These are phyloP conservation scores for Boletus rufocinnamomeus DNA, from an alignment of 768 basidiomycete species.

Conservation along the genomic window DNA sequence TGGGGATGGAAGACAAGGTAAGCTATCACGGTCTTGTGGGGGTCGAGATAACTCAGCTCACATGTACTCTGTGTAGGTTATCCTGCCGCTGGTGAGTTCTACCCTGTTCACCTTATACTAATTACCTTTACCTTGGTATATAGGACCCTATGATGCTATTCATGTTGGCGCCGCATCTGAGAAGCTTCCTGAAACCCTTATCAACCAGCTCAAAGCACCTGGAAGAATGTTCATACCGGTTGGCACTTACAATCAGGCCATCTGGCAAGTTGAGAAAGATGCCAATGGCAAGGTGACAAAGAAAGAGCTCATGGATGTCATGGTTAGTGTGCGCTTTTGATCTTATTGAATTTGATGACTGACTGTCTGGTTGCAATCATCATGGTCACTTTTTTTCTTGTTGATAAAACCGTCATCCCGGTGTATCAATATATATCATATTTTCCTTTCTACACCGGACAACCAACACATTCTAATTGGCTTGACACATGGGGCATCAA, in stretches of 20 bases:
- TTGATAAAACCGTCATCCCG: neutral
- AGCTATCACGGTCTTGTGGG: conserved; percentile 7
- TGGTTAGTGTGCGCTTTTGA: conserved; percentile 48
- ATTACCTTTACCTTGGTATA: neutral
- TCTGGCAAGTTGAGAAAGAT: conserved; percentile 83
- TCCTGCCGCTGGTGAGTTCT: conserved; percentile 34
- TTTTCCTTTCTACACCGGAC: neutral
- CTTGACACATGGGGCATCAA: neutral
- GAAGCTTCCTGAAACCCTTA: conserved; percentile 61
- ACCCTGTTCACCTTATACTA: too few relatives aligned
- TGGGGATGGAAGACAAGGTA: conserved; percentile 83
- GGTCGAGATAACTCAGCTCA: neutral
- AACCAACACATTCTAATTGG: neutral
- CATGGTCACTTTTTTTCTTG: neutral
- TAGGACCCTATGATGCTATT: conserved; percentile 78
- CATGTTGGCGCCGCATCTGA: conserved; percentile 95
- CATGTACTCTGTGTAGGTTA: conserved; percentile 35
- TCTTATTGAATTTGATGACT: conserved; percentile 14
- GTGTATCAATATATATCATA: neutral
- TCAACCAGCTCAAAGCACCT: conserved; percentile 75
- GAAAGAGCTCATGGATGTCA: conserved; percentile 76
- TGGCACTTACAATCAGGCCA: conserved; percentile 58
- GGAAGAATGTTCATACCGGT: conserved; percentile 94
- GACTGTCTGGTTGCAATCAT: neutral
- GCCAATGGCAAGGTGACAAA: conserved; percentile 61